Conservation (phyloP, 2,329 filamentous ascomycete genomes). For the Pyricularia sp. region DNA sequence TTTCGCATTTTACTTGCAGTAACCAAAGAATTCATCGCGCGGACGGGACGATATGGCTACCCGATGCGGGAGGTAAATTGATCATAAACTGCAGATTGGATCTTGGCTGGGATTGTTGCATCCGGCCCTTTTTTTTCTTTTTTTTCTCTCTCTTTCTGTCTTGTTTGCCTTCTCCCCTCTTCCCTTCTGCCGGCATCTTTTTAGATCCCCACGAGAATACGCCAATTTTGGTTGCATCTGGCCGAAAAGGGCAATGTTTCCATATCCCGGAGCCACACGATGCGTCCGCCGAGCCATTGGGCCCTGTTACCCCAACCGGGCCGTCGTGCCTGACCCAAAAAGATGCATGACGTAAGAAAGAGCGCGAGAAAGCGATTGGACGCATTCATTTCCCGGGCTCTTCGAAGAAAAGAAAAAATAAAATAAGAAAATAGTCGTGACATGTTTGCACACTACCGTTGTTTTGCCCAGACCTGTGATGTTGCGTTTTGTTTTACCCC, state of each 20-base stretch:
- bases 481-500: neutral
- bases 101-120: neutral
- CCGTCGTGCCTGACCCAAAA: neutral
- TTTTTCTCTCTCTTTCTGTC: too few species aligned
- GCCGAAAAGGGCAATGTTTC: neutral
- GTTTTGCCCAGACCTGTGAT: neutral
- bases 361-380: too few species aligned
- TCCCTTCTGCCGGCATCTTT: neutral
- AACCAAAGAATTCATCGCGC: neutral
- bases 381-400: neutral
- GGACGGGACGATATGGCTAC: neutral
- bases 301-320: neutral
- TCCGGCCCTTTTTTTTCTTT: neutral
- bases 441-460: neutral
- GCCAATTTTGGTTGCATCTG: neutral
- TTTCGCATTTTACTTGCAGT: neutral
- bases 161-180: neutral
- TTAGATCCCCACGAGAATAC: neutral
- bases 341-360: neutral
- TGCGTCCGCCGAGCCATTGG: neutral
- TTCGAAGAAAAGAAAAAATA: too few species aligned
- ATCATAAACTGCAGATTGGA: neutral
- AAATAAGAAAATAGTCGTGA: too few species aligned
- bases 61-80: neutral
- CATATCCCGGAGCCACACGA: neutral